Percentiles rank a stretch among this genome's conserved stretches.
These are phyloP conservation scores for Plantago lanceolata DNA, from an alignment of 305 asterid species.

Conservation along the genomic window DNA sequence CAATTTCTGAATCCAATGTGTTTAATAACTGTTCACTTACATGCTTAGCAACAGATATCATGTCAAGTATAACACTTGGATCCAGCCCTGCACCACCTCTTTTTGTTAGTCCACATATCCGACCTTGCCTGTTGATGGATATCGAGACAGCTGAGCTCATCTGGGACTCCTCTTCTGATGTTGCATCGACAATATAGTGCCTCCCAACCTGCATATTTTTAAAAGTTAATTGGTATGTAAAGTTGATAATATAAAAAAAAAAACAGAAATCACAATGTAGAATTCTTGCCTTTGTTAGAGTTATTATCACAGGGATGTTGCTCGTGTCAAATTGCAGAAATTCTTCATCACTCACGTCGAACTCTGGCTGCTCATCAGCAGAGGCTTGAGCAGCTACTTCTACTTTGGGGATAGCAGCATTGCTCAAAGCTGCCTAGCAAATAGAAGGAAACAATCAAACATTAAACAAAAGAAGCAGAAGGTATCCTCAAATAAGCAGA, in stretches of 20 bases:
- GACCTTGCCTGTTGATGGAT: constrained; percentile 64
- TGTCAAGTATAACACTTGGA: constrained; percentile 68
- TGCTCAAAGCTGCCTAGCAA: constrained; percentile 76
- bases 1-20: constrained; percentile 72
- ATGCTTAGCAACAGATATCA: constrained; percentile 70
- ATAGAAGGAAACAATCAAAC: constrained; percentile 8
- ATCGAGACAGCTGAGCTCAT: constrained; percentile 86
- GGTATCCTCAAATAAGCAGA: too few species aligned
- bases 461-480: background rate
- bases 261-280: background rate
- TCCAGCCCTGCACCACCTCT: constrained; percentile 77
- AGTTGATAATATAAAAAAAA: background rate
- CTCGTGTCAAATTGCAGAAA: constrained; percentile 74
- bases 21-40: constrained; percentile 55
- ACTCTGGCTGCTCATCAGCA: constrained; percentile 69
- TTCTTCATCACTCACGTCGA: constrained; percentile 78
- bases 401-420: constrained; percentile 77
- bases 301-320: constrained; percentile 66
- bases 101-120: constrained; percentile 73
- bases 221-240: background rate
- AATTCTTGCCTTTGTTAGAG: constrained; percentile 68
- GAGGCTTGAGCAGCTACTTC: constrained; percentile 56
- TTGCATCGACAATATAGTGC: constrained; percentile 80
- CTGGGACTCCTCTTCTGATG: constrained; percentile 86
- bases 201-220: constrained; percentile 54